Percentiles rank a stretch among this genome's conserved stretches.
Evolutionary conservation across 345 rosid species (phyloP).

Genomic region (Xanthoceras sorbifolium): DNA sequence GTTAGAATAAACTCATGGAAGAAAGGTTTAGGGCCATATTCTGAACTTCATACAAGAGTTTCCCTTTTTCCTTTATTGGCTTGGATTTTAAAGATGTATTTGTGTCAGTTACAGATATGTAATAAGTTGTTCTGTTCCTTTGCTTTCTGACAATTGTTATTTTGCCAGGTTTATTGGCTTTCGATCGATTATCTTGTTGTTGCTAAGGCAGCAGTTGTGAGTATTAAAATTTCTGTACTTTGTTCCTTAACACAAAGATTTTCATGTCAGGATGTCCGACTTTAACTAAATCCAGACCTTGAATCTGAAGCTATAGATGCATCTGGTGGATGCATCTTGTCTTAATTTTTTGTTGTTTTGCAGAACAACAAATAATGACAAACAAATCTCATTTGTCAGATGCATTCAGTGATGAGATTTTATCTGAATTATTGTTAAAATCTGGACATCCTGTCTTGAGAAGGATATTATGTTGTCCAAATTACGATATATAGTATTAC

Average conservation of each 20-base stretch:
- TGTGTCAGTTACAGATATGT: not conserved
- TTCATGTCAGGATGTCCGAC: not conserved
- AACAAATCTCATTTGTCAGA: not conserved
- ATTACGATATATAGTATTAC: not conserved
- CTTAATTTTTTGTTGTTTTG: not conserved
- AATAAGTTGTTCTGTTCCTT: not conserved
- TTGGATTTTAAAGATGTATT: not conserved
- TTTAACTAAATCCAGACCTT: not conserved
- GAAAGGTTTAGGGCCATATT: not conserved
- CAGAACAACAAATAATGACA: not conserved
- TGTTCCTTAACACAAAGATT: not conserved
- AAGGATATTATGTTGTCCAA: not conserved
- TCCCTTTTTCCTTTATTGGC: not conserved
- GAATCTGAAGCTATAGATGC: not conserved
- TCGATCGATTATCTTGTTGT: slow-evolving; percentile 78
- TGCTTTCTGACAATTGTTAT: slow-evolving; percentile 8
- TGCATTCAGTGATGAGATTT: not conserved
- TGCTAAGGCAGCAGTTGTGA: slow-evolving; percentile 87
- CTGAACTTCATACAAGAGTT: not conserved
- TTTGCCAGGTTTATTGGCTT: slow-evolving; percentile 89
- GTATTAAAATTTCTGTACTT: slow-evolving; percentile 26
- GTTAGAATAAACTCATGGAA: not conserved
- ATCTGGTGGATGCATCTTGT: not conserved
- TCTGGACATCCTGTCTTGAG: not conserved
- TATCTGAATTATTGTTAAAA: not conserved